These are phyloP conservation scores for Fragilariopsis cylindrus DNA, from an alignment of 108 stramenopile genomes.

Conservation along the genomic window DNA sequence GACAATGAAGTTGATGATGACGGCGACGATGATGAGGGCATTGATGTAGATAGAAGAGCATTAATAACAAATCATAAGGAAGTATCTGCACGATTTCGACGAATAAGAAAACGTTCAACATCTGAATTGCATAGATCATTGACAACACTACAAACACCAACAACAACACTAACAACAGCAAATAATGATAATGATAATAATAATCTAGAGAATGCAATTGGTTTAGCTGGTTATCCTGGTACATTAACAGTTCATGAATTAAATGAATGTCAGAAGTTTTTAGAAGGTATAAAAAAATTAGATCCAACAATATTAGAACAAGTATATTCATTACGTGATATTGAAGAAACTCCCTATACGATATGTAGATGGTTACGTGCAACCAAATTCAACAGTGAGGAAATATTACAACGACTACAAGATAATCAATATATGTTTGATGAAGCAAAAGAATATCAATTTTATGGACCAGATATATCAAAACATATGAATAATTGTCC, in stretches of 20 bases:
- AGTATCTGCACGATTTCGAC: conserved; percentile 15
- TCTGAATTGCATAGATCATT: background rate
- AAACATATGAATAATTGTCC: conserved; percentile 39
- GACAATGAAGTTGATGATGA: conserved; percentile 3
- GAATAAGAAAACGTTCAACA: conserved; percentile 3
- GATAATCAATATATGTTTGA: conserved; percentile 36
- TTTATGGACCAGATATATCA: conserved; percentile 39
- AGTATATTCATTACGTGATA: conserved; percentile 34
- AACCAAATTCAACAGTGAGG: conserved; percentile 47
- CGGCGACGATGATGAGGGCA: background rate
- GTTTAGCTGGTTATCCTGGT: conserved; percentile 42
- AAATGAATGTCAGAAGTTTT: conserved; percentile 43
- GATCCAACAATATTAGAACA: conserved; percentile 29
- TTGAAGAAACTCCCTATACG: conserved; percentile 57
- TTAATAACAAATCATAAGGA: conserved; percentile 17
- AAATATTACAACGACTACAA: conserved; percentile 36
- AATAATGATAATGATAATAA: background rate
- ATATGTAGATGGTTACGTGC: conserved; percentile 56
- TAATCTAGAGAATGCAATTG: conserved; percentile 3
- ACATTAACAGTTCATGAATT: conserved; percentile 40
- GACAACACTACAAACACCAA: too few relatives aligned
- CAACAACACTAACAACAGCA: too few relatives aligned
- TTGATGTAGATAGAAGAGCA: background rate
- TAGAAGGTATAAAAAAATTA: conserved; percentile 15
- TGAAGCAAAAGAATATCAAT: conserved; percentile 38